Base-by-base conservation (phyloP, 257 asterid species). In the Jacaranda mimosifolia region DNA sequence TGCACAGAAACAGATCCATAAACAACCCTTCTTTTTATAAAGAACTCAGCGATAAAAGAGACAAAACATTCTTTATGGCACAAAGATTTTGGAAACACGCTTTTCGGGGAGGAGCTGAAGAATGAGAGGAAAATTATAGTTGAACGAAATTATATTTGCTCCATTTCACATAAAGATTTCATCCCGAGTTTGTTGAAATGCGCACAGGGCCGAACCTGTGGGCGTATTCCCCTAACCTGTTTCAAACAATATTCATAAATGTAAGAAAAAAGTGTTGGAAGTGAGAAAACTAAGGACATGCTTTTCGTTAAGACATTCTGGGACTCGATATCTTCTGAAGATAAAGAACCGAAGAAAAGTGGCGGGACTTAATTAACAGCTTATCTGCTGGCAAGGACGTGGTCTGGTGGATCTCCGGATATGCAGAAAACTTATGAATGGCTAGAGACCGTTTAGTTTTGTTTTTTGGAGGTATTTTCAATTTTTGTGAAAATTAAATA, bases 11-110 rank as follows among this genome's bases (percentile, higher is more conserved):
- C 8, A 59, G 36, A 68, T 18, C 9, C 18, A 39, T 43, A 71
- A 77, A 77, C 83, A 26, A 63, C 75, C 59, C 79, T 58, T 68
- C 80, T 77, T 71, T 83, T 68, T 77, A 80, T 77, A 68, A 53
- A 39, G 19, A 38, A 45, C 43, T 60, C 51, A 35, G 43, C 73
- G 35, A 52, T 36, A 39, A 56, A 53, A 63, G 10, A 7, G 81
- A 69, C 21, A 9, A 56, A 11, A 63, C 64, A 68, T 39, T 66
- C 52, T 59, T 63, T 26, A 1, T 14, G 72, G 81, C 81, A 79
- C 84, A 83, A 75, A 79, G 78, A 79, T 69, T 64, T 63, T 77
- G 57, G 59, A 32, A 36, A 36, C 68, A 39, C 36, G 19, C 72
- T 70, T 65, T 52, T 26, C 32, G 32, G 32, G 57, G 49, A n/a